Evolutionary conservation across 148 eudicot species (phyloP), one percentile per base, ranked within the genome.

Genomic region (Rhododendron griersonianum): DNA sequence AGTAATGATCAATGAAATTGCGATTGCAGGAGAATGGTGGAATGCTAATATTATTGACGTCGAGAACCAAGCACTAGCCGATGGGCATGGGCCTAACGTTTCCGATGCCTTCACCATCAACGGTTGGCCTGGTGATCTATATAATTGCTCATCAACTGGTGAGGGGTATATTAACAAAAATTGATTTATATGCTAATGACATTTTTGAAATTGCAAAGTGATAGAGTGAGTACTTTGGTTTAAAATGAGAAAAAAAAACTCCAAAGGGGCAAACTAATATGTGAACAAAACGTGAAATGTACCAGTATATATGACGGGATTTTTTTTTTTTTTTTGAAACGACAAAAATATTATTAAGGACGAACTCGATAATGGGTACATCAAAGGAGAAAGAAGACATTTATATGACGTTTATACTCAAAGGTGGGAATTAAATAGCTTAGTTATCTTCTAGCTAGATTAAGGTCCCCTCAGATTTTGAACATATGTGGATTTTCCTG

Each of bases 1-100:
- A 77, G 0, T 39, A 76, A 33, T 61, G 3, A 41, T 77, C 28
- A 10, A 19, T 30, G 14, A 15, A 51, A 28, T 80, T 80, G 63
- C 30, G 44, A 63, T 84, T 86, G 84, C 87, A 95, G 96, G 96
- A 25, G 96, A 95, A 79, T 93, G 98, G 98, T 95, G 98, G 98
- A 91, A 95, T 85, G 90, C 90, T 19, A 90, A 92, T 83, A 92
- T 91, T 7, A 48, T 89, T 2, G 94, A 92, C 11, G 90, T 93
- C 2, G 91, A 87, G 71, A 82, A 87, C 13, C 45, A 87, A 71
- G 93, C 86, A 1, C 61, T 85, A 14, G 90, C 87, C 10, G 89
- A 84, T 0, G 96, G 96, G 1, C 92, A 53, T 10, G 90, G 90
- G 4, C 96, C 98, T 6, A 92, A 90, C 30, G 76, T 75, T 14